phyloP scores from a whole-genome alignment of 1,284 basidiomycete genomes.

The Melampsora americana region DNA sequence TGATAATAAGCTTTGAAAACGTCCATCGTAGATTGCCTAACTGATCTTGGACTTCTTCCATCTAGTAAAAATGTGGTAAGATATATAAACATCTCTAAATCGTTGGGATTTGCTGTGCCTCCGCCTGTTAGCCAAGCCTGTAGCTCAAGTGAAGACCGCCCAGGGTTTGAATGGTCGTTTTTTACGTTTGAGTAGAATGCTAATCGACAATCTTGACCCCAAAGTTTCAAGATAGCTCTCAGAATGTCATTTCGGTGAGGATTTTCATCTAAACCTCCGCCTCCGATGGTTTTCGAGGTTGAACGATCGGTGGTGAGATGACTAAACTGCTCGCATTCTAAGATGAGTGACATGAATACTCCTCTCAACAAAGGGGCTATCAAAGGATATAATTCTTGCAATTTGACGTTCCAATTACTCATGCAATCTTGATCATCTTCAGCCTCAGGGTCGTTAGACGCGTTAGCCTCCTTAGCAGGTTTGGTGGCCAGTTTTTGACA shows the following conservation, averaged over 20 bases:
- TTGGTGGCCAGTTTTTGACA: slow-evolving; percentile 33
- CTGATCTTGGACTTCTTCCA: slow-evolving; percentile 24
- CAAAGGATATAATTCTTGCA: slow-evolving; percentile 36
- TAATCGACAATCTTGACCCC: slow-evolving; percentile 38
- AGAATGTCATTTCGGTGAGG: slow-evolving; percentile 29
- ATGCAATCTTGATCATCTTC: slow-evolving; percentile 37
- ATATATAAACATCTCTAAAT: slow-evolving; percentile 41
- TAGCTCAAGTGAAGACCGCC: slow-evolving; percentile 23
- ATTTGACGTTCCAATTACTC: slow-evolving; percentile 42
- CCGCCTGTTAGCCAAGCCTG: slow-evolving; percentile 24
- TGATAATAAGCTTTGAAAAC: slow-evolving; percentile 39
- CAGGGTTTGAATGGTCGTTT: neutral
- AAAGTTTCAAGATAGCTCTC: slow-evolving; percentile 34
- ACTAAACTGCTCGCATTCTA: slow-evolving; percentile 29
- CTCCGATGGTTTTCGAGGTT: slow-evolving; percentile 23
- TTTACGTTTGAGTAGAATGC: slow-evolving; percentile 19
- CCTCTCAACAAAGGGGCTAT: slow-evolving; percentile 29
- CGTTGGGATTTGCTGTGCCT: slow-evolving; percentile 19
- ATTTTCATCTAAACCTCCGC: slow-evolving; percentile 9
- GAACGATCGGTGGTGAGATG: slow-evolving; percentile 31
- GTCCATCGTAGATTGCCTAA: slow-evolving; percentile 33
- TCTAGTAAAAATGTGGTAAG: slow-evolving; percentile 38
- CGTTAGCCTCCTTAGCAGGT: neutral
- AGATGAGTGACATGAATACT: slow-evolving; percentile 34
- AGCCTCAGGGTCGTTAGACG: slow-evolving; percentile 1